These are phyloP conservation scores for Penicillium sp. DNA, from an alignment of 2,329 filamentous ascomycete genomes.

Conservation along the genomic window DNA sequence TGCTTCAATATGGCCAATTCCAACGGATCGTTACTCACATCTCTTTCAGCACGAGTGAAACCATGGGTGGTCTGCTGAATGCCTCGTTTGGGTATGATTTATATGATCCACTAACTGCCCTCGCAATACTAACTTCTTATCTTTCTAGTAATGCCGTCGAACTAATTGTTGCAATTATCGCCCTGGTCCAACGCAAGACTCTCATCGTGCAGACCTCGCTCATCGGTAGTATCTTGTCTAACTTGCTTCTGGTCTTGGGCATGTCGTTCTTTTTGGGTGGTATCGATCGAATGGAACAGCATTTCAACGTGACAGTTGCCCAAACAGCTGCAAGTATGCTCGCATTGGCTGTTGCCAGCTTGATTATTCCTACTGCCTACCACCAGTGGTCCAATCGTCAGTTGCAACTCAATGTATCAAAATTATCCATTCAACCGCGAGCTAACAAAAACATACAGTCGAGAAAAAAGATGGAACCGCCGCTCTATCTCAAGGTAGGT, in stretches of 20 bases:
- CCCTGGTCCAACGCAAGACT: slow-evolving; percentile 69
- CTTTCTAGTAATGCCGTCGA: slow-evolving; percentile 72
- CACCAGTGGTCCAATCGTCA: slow-evolving; percentile 53
- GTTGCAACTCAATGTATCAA: not conserved
- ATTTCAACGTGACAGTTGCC: slow-evolving; percentile 88
- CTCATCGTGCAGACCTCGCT: slow-evolving; percentile 89
- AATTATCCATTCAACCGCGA: not conserved
- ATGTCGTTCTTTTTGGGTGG: slow-evolving; percentile 92
- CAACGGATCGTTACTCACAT: slow-evolving; percentile 1
- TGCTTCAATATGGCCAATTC: not conserved
- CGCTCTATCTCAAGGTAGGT: slow-evolving; percentile 32
- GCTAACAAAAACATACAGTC: not conserved
- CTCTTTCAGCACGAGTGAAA: slow-evolving; percentile 65
- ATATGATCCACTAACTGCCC: not conserved
- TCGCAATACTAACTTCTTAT: not conserved
- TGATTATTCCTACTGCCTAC: slow-evolving; percentile 91
- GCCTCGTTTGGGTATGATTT: slow-evolving; percentile 69
- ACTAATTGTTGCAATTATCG: slow-evolving; percentile 83
- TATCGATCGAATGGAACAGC: slow-evolving; percentile 73
- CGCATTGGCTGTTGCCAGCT: slow-evolving; percentile 71
- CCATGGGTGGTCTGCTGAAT: slow-evolving; percentile 82
- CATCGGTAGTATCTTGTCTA: slow-evolving; percentile 88
- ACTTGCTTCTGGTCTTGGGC: slow-evolving; percentile 81
- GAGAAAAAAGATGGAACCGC: slow-evolving; percentile 16
- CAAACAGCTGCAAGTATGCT: slow-evolving; percentile 83